phyloP scores from a whole-genome alignment of 2,329 filamentous ascomycete genomes.

The Fusarium buxicola region DNA sequence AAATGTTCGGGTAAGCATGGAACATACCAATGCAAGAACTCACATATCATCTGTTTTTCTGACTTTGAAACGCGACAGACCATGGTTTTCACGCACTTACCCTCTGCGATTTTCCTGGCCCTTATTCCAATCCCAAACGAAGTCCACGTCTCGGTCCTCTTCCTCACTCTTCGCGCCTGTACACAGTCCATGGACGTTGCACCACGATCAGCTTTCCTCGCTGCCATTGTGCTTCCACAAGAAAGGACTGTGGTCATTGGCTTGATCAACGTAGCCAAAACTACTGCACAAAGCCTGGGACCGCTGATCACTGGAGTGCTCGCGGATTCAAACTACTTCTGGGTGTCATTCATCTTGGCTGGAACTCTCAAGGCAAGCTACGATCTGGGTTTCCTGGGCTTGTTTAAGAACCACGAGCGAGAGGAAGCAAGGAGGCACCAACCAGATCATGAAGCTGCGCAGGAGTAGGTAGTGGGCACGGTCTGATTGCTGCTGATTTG shows the following conservation, averaged over 20 bases:
- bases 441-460: neutral
- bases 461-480: neutral
- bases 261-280: slow-evolving; percentile 76
- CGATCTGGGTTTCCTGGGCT: slow-evolving; percentile 66
- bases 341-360: slow-evolving; percentile 72
- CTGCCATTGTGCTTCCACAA: slow-evolving; percentile 70
- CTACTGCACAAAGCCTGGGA: slow-evolving; percentile 69
- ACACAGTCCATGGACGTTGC: slow-evolving; percentile 77
- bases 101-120: slow-evolving; percentile 73
- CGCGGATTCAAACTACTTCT: slow-evolving; percentile 66
- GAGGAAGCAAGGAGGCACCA: slow-evolving; percentile 7
- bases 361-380: slow-evolving; percentile 71
- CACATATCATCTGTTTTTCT: neutral
- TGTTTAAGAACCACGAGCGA: slow-evolving; percentile 39
- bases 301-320: slow-evolving; percentile 74
- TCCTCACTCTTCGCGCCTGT: slow-evolving; percentile 72
- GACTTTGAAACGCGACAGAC: slow-evolving; percentile 57
- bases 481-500: too few species aligned
- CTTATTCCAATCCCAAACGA: slow-evolving; percentile 69
- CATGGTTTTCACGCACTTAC: slow-evolving; percentile 81
- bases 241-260: slow-evolving; percentile 81
- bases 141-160: slow-evolving; percentile 65
- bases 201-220: slow-evolving; percentile 76
- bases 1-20: slow-evolving; percentile 69
- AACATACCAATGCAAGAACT: neutral